Base-by-base conservation (phyloP, 2,329 filamentous ascomycete species). In the Knufia petricola region DNA sequence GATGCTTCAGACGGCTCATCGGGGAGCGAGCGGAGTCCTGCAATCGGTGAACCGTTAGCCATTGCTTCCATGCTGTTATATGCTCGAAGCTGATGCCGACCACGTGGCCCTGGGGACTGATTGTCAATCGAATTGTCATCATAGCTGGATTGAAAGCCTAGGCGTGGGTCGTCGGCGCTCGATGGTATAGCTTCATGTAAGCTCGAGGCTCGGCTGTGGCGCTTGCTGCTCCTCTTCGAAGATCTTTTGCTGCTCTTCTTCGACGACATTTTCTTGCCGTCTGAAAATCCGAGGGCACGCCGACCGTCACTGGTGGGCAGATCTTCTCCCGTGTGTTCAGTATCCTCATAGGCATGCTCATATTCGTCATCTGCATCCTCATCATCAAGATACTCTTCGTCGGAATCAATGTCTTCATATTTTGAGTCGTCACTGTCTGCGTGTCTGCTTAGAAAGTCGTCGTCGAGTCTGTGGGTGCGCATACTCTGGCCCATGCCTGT, bases 401-500 rank as follows among this genome's bases (percentile, higher is more conserved):
- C 71, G 41, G 69, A 72, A 3, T 68, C 66, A 40, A 68, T 72
- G 10, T 64, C 65, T 26, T 26, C 43, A 21, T 23, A 38, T 4
- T 36, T 17, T 3, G 43, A 46, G n/a, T n/a, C 23, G 21, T 37
- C 31, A 15, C 30, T 36, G 13, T 30, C 43, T 12, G 72, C 65
- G 50, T 66, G 62, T 41, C 54, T 50, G 44, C 72, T 69, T 3
- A 85, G 69, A 9, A 84, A 74, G 20, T 79, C 76, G 49, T 78
- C 74, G 7, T 79, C 74, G 1, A 94, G 67, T 48, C 80, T 79
- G 55, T 88, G 84, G 2, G 85, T 88, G 54, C 82, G 81, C 66
- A 90, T 89, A 1, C 83, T 82, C 52, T 87, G 72, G 55, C 72
- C 85, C 19, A 85, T 73, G 2, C 81, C 81, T 41, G 85, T 65